Base-by-base conservation (phyloP, 2,329 filamentous ascomycete genomes). In the Cladosporium sp. region DNA sequence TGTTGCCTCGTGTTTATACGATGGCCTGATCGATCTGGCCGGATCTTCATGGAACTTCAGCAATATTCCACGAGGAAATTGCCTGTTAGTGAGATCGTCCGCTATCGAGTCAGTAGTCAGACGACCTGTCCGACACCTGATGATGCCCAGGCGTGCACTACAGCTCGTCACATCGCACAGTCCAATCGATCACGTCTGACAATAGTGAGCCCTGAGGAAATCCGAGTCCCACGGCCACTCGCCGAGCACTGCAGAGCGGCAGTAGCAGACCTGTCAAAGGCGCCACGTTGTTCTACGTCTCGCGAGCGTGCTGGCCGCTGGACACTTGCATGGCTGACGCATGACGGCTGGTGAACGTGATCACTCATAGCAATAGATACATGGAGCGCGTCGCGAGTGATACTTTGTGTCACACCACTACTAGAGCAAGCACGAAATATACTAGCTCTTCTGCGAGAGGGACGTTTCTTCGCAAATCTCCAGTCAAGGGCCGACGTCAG, bases 231-330 rank as follows among this genome's bases (percentile, higher is more conserved):
- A 43, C 22, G 20, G 8, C 20, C 49, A 39, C 2, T 25, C 22
- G 51, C 38, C 22, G 50, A 39, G 14, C 36, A 52, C 50, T 25
- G 50, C 50, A 52, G 50, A 39, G 34, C 51, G 38, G 51, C 17
- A 42, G 51, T 54, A 54, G 51, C 51, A 54, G 51, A 43, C 51
- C 51, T 54, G 51, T 54, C 51, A 54, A 54, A 42, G 28, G 17
- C 34, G 49, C 51, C 51, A 54, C 51, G 51, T 54, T 54, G 19
- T 54, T 19, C 15, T 20, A 11, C 28, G 25, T 43, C 22, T 34
- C 20, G 51, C 22, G 38, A 43, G 51, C 51, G 30, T 43, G 38
- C 51, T 54, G n/a, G 28, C 37, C 22, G 37, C 22, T 38, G 51
- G 51, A 43, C 25, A 22, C 17, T 22, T 34, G 51, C 51, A 43